Percentiles rank a stretch among this genome's conserved stretches.
Evolutionary conservation across 2,329 filamentous ascomycete species (phyloP).

Genomic region (Alternaria consortialis): DNA sequence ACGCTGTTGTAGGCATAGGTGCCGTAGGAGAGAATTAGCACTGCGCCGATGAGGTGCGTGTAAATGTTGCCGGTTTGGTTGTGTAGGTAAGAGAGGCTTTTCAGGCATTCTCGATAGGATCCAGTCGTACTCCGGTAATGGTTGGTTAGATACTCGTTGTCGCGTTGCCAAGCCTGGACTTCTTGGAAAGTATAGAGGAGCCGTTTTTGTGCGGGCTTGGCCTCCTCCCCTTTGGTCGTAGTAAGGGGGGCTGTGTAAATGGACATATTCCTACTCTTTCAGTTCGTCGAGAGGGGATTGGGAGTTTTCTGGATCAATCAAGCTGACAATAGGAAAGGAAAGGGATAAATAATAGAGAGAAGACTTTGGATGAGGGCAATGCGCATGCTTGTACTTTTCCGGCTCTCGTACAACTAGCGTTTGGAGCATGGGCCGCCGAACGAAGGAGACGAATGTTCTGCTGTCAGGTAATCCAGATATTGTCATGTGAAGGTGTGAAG

Average conservation of each 20-base stretch:
- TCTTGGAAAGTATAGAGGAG: constrained; percentile 13
- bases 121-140: constrained; percentile 6
- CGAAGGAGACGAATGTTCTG: background rate
- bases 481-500: background rate
- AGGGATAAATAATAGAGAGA: background rate
- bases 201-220: constrained; percentile 23
- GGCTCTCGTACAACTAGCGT: background rate
- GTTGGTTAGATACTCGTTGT: constrained; percentile 11
- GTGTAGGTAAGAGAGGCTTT: constrained; percentile 11
- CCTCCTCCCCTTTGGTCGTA: background rate
- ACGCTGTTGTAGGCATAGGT: constrained; percentile 1
- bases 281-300: background rate
- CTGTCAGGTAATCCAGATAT: background rate
- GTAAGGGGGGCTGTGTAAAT: constrained; percentile 1
- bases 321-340: background rate
- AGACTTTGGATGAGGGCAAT: background rate
- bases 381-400: constrained; percentile 3
- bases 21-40: background rate
- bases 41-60: constrained; percentile 8
- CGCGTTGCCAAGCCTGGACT: constrained; percentile 15
- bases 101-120: constrained; percentile 11
- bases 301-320: background rate
- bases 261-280: background rate
- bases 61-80: constrained; percentile 15
- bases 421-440: background rate